Base-by-base conservation (phyloP, 2,329 filamentous ascomycete genomes). In the Mycocentrospora acerina region DNA sequence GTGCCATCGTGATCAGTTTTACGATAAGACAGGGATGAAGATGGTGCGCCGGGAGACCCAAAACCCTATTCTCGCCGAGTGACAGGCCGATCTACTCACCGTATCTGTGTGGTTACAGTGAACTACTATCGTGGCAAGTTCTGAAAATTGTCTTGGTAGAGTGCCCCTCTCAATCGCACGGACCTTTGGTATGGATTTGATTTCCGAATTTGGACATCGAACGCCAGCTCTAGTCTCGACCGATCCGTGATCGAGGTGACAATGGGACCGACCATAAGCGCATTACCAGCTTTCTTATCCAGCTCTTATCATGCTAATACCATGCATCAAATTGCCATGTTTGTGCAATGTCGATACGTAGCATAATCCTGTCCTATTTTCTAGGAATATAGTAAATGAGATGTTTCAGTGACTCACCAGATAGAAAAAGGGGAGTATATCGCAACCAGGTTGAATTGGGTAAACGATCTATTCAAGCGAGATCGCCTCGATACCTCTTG, bases 121-220 rank as follows among this genome's bases (percentile, higher is more conserved):
- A 43, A 48, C 35, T 17, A 35, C 55, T 51, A 52, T 57, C 22
- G 44, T 55, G 50, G 57, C 45, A 42, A 19, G 49, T 40, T 27
- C n/a, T 32, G 41, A 16, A 51, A 49, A 46, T 53, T 37, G 45
- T 51, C 52, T 51, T 57, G 38, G 48, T 49, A 43, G 24, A n/a
- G 35, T 51, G 44, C 54, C 54, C 55, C 55, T 57, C 55, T 44
- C 44, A 38, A 40, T 51, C 44, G 56, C 53, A 57, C 53, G 51
- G 51, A 46, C 54, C 36, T 35, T 22, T 51, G 37, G 38, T 32
- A 52, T 59, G 56, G 56, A 58, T 59, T 46, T 41, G 47, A 58
- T 59, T 50, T 57, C 56, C 56, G 35, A 48, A 53, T 55, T 40
- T 45, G 56, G 56, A 53, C 46, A 57, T 52, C 37, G 28, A 47